Evolutionary conservation across 1,139 yeast species (phyloP), one percentile per base, ranked within the genome.

Genomic region (Yueomyces sp.): DNA sequence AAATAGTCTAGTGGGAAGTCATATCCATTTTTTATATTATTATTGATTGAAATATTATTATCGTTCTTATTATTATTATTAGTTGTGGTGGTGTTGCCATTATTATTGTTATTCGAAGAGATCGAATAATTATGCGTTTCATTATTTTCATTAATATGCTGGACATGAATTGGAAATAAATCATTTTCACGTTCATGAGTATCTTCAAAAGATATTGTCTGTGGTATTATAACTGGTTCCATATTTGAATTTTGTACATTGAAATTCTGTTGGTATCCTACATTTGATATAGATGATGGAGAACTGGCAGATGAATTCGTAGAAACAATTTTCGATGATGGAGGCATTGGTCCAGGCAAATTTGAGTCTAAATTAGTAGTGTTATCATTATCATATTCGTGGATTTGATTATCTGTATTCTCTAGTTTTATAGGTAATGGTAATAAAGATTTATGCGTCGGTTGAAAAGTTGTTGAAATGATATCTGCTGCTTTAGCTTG

Each of bases 1-100:
- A 80, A 72, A 54, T 78, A 80, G 52, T 80, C 87, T 45, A 80
- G 60, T 2, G 87, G 86, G 59, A 80, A 79, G 53, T 79, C 81
- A 25, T 45, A 47, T 7, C 43, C 42, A 44, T 74, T 80, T 39
- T 68, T 62, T n/a, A 33, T 4, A 11, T 33, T 19, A 4, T 33
- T 19, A 9, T 11, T 33, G 5, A 11, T 19, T 6, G 35, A 33
- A 11, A 9, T 19, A 4, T 5, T 4, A 9, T 5, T 33, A 11
- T 9, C 5, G 27, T n/a, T 8, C 4, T 12, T 5, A 26, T 9
- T 9, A 26, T 4, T 27, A 27, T 4, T 5, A 29, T 6, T 8
- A 29, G 6, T 29, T 29, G 31, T 6, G 31, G 6, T 29, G 6
- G 6, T 6, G 31, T 29, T 8, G 9, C 31, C 31, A 6, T 6